Conservation (phyloP, 208 protist genomes). For the Trypanosoma boissoni region DNA sequence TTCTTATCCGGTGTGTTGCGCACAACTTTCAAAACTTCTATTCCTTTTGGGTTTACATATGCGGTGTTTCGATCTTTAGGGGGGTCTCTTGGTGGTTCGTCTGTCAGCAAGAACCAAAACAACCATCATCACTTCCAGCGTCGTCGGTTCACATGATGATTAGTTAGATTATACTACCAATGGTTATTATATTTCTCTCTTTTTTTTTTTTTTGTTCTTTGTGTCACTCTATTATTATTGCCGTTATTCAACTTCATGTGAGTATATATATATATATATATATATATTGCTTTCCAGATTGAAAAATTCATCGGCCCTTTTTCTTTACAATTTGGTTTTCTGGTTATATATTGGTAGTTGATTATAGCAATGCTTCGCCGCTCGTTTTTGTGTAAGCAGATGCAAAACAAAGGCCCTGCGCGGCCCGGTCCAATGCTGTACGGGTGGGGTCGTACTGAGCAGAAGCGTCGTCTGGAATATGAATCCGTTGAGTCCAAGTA, state of each 20-base stretch:
- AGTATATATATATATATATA: neutral
- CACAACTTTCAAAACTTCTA: slow-evolving; percentile 81
- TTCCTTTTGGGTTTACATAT: slow-evolving; percentile 85
- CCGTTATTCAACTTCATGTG: neutral
- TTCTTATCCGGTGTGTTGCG: slow-evolving; percentile 73
- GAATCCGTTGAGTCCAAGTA: slow-evolving; percentile 88
- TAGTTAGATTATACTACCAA: no score
- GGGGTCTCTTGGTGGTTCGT: slow-evolving; percentile 59
- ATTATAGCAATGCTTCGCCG: slow-evolving; percentile 65
- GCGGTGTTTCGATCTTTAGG: slow-evolving; percentile 63
- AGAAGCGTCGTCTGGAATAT: slow-evolving; percentile 91
- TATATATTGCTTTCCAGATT: slow-evolving; percentile 22
- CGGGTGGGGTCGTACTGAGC: slow-evolving; percentile 87
- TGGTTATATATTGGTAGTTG: neutral
- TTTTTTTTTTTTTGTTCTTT: slow-evolving; percentile 6
- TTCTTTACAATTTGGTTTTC: slow-evolving; percentile 3
- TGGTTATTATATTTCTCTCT: neutral
- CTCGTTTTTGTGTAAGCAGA: slow-evolving; percentile 51
- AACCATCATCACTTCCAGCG: slow-evolving; percentile 15
- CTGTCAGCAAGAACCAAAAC: slow-evolving; percentile 23
- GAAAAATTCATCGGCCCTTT: no score
- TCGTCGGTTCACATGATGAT: slow-evolving; percentile 39
- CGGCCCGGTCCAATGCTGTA: slow-evolving; percentile 85
- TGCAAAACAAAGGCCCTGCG: slow-evolving; percentile 75
- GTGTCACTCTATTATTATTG: slow-evolving; percentile 1